phyloP scores from a whole-genome alignment of 768 basidiomycete species.

The Amanita jacksonii region DNA sequence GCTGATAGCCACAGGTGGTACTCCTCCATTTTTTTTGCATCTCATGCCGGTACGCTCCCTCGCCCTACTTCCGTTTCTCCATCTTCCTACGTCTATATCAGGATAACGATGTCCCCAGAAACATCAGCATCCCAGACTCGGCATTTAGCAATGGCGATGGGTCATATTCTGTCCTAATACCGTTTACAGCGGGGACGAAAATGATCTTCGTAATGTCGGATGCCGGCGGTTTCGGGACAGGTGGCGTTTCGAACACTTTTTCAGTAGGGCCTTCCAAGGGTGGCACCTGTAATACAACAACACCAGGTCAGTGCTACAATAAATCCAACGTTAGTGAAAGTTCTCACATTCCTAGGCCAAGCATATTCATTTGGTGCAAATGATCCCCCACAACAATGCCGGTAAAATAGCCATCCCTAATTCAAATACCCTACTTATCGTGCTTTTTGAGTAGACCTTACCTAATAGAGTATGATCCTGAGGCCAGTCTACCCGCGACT shows the following conservation, averaged over 20 bases:
- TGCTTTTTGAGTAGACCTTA: conserved; percentile 31
- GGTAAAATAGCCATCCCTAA: too few relatives aligned
- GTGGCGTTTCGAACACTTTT: conserved; percentile 44
- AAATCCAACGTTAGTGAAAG: too few relatives aligned
- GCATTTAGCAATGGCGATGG: conserved; percentile 47
- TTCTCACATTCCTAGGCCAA: conserved; percentile 17
- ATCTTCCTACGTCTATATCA: conserved; percentile 16
- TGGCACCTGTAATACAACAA: conserved; percentile 41
- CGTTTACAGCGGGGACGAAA: conserved; percentile 26
- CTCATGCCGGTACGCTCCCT: conserved; percentile 39
- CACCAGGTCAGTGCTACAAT: conserved; percentile 32
- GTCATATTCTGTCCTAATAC: conserved; percentile 38
- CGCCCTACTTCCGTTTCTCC: conserved; percentile 4
- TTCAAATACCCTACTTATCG: too few relatives aligned
- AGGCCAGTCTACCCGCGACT: conserved; percentile 43
- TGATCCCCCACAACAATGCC: conserved; percentile 49
- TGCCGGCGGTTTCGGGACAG: conserved; percentile 56
- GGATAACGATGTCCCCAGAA: conserved; percentile 45
- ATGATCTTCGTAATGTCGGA: conserved; percentile 65
- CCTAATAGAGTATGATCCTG: conserved; percentile 31
- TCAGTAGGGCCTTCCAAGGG: conserved; percentile 37
- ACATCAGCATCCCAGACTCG: conserved; percentile 42
- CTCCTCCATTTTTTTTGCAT: conserved; percentile 40
- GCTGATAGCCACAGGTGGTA: conserved; percentile 38
- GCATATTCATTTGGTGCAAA: conserved; percentile 43